Percentiles rank a stretch among this genome's conserved stretches.
phyloP scores from a whole-genome alignment of 129 eudicot species.

The Escallonia rubra region DNA sequence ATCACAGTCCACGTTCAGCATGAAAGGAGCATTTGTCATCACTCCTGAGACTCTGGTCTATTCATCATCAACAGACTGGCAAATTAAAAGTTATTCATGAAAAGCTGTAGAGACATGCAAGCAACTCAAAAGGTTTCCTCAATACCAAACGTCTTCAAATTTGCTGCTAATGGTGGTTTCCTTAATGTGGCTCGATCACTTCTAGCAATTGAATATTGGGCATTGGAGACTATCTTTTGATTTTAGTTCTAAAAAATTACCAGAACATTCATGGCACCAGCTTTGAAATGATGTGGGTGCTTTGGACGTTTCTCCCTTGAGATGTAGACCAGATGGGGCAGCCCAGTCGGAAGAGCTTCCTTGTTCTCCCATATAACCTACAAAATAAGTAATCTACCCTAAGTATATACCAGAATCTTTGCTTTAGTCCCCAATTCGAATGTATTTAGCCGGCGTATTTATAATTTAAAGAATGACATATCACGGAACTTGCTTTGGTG shows the following conservation, averaged over 20 bases:
- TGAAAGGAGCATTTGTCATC: conserved; percentile 71
- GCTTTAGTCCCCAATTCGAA: background rate
- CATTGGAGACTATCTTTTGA: too few relatives aligned
- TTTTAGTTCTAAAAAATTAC: conserved; percentile 13
- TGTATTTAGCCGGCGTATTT: too few relatives aligned
- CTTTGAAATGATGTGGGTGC: conserved; percentile 68
- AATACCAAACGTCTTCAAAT: too few relatives aligned
- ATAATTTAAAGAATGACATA: too few relatives aligned
- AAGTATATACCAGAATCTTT: background rate
- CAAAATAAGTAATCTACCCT: conserved; percentile 4
- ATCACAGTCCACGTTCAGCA: conserved; percentile 69
- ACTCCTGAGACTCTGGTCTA: conserved; percentile 72
- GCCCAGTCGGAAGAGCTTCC: conserved; percentile 19
- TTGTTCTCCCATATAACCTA: conserved; percentile 47
- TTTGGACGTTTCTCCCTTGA: conserved; percentile 63
- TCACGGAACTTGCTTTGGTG: too few relatives aligned
- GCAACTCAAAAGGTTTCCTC: too few relatives aligned
- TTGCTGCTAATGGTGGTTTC: too few relatives aligned
- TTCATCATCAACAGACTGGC: background rate
- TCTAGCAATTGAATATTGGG: too few relatives aligned
- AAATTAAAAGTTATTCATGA: too few relatives aligned
- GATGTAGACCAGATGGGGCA: conserved; percentile 59
- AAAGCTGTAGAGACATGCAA: too few relatives aligned
- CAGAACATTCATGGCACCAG: conserved; percentile 77
- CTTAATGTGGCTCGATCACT: too few relatives aligned